These are phyloP conservation scores for Cercospora berteroae DNA, from an alignment of 2,329 filamentous ascomycete species.

Conservation along the genomic window DNA sequence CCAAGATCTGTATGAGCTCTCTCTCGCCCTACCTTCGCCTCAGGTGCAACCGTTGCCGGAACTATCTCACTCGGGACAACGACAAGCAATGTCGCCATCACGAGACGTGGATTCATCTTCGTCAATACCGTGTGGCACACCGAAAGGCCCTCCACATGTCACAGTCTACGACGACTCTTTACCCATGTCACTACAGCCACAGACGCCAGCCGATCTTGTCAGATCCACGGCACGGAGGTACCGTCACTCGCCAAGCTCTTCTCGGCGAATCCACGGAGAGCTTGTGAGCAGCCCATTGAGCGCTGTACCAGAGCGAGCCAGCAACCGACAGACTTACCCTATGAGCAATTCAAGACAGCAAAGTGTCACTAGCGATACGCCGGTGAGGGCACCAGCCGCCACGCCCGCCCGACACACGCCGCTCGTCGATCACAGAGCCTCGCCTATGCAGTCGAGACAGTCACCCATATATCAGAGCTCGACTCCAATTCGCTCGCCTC, in stretches of 20 bases:
- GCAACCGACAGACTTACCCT: constrained; percentile 21
- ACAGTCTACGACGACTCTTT: constrained; percentile 36
- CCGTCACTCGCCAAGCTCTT: constrained; percentile 15
- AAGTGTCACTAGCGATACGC: neutral
- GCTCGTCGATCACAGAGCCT: neutral
- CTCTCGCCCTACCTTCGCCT: constrained; percentile 25
- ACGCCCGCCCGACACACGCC: neutral
- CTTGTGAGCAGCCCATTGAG: neutral
- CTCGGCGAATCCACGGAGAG: neutral
- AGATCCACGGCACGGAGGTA: constrained; percentile 19
- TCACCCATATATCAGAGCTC: constrained; percentile 1
- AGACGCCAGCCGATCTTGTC: constrained; percentile 37
- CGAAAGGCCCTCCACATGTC: constrained; percentile 24
- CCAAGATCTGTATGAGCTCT: constrained; percentile 12
- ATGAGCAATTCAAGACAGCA: neutral
- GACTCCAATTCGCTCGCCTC: neutral
- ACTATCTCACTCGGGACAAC: neutral
- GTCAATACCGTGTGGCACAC: constrained; percentile 4
- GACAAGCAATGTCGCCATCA: constrained; percentile 1
- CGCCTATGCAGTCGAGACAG: neutral
- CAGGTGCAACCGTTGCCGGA: constrained; percentile 14
- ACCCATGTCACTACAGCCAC: constrained; percentile 33
- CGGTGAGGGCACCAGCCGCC: neutral
- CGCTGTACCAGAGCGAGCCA: neutral
- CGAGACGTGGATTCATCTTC: neutral